Evolutionary conservation across 192 early-diverging fungal species (phyloP).

Genomic region (Linnemannia zychae): DNA sequence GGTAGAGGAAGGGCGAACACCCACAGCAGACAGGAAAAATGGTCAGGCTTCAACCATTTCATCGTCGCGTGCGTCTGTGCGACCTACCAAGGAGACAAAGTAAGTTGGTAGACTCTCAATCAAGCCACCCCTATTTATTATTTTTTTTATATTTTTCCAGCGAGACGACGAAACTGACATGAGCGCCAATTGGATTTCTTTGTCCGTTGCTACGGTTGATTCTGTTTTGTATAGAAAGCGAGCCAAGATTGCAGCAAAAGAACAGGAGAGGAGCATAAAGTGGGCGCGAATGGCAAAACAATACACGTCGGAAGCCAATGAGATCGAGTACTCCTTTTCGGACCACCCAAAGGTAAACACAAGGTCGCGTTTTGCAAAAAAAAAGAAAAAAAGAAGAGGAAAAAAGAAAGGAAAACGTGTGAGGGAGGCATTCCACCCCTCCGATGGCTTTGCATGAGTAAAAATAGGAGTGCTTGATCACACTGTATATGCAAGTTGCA

Average conservation of each 20-base stretch:
- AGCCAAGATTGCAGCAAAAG: conserved; percentile 31
- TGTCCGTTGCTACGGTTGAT: not conserved
- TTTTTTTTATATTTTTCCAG: not conserved
- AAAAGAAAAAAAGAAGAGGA: not conserved
- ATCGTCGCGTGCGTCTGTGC: conserved; percentile 26
- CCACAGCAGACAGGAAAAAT: conserved; percentile 35
- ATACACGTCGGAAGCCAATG: conserved; percentile 24
- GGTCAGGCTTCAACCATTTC: conserved; percentile 12
- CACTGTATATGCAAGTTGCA: not conserved
- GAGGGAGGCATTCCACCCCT: not conserved
- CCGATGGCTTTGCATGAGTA: not conserved
- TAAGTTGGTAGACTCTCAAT: conserved; percentile 44
- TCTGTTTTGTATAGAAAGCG: conserved; percentile 15
- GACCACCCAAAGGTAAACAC: conserved; percentile 35
- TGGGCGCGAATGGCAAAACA: conserved; percentile 37
- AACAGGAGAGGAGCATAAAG: conserved; percentile 28
- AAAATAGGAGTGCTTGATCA: not conserved
- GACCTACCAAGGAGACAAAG: conserved; percentile 10
- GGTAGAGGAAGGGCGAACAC: conserved; percentile 52
- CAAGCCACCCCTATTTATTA: not conserved
- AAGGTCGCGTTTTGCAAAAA: not conserved
- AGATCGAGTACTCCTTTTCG: conserved; percentile 43
- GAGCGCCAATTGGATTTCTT: not conserved
- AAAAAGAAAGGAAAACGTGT: no score
- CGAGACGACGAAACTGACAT: not conserved